These are phyloP conservation scores for Microglena sp. DNA, from an alignment of 139 green algal genomes.

Conservation along the genomic window DNA sequence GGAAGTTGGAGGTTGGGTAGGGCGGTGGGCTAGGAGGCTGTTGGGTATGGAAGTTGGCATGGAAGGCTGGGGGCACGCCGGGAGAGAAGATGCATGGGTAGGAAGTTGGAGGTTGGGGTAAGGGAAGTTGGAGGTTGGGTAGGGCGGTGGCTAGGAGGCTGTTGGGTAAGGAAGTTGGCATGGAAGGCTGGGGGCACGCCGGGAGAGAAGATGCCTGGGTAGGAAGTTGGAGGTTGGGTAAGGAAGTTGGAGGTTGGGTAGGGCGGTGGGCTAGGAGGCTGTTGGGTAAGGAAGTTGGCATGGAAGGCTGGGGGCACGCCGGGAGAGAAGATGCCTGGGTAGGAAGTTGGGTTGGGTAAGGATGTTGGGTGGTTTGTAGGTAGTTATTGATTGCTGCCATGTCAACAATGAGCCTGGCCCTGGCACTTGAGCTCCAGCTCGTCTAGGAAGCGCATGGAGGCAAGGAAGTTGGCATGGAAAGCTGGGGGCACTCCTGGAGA, in stretches of 20 bases:
- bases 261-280: constrained; percentile 53
- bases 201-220: constrained; percentile 54
- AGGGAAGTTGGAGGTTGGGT: no score
- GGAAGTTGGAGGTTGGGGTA: constrained; percentile 41
- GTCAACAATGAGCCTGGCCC: no score
- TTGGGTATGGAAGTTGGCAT: constrained; percentile 64
- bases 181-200: constrained; percentile 77
- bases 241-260: constrained; percentile 71
- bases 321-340: constrained; percentile 54
- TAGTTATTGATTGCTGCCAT: no score
- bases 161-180: constrained; percentile 60
- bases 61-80: constrained; percentile 69
- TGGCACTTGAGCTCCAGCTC: constrained; percentile 19
- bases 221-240: constrained; percentile 65
- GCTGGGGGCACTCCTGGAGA: constrained; percentile 65
- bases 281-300: constrained; percentile 75
- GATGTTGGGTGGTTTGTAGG: no score
- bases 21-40: constrained; percentile 10
- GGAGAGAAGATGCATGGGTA: constrained; percentile 65
- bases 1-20: no score
- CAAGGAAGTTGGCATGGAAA: constrained; percentile 80
- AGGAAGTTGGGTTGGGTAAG: no score
- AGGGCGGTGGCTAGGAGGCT: constrained; percentile 11
- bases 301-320: constrained; percentile 77
- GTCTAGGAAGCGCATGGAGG: constrained; percentile 18